These are phyloP conservation scores for Aspergillus luchuensis DNA, from an alignment of 2,329 filamentous ascomycete species.

Conservation along the genomic window DNA sequence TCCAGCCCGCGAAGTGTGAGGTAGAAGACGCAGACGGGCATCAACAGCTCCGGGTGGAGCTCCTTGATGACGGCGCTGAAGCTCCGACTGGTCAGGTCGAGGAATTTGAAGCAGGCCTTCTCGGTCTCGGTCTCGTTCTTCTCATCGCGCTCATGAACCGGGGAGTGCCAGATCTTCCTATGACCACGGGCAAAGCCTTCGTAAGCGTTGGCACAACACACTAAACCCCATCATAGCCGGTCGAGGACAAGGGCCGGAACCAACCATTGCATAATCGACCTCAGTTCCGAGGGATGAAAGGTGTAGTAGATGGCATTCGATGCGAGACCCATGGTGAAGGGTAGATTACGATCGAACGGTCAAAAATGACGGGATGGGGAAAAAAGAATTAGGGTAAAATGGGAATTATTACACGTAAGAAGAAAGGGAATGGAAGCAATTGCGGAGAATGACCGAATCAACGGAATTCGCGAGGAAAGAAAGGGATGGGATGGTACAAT, in stretches of 20 bases:
- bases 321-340: constrained; percentile 43
- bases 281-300: constrained; percentile 74
- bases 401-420: not conserved
- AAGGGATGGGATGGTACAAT: constrained; percentile 6
- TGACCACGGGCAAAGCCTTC: constrained; percentile 4
- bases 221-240: constrained; percentile 4
- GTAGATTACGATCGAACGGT: constrained; percentile 17
- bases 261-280: constrained; percentile 87
- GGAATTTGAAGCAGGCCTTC: constrained; percentile 80
- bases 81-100: constrained; percentile 87
- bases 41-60: constrained; percentile 87
- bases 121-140: constrained; percentile 73
- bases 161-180: constrained; percentile 96
- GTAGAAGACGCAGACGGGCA: constrained; percentile 91
- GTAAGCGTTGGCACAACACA: constrained; percentile 19
- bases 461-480: constrained; percentile 5
- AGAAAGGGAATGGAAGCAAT: not conserved
- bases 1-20: constrained; percentile 87
- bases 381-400: not conserved
- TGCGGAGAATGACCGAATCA: constrained; percentile 12
- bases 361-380: not conserved
- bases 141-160: constrained; percentile 80
- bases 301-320: constrained; percentile 68
- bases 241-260: constrained; percentile 24
- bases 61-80: constrained; percentile 94